Conservation (phyloP, 192 early-diverging fungal species). For the Rhizophagus sp. region DNA sequence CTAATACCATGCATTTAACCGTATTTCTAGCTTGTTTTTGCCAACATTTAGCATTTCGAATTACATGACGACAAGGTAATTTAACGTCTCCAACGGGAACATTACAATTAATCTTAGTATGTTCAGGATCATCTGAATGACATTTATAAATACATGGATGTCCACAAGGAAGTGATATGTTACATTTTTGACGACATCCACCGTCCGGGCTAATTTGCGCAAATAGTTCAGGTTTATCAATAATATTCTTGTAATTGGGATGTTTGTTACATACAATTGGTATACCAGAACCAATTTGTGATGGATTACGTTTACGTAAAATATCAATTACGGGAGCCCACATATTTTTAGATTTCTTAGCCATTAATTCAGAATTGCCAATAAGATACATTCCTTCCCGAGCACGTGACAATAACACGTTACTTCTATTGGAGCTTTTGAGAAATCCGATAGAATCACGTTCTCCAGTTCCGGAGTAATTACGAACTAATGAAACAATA, state of each 20-base stretch:
- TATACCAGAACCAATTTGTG: slow-evolving; percentile 40
- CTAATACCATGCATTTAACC: slow-evolving; percentile 30
- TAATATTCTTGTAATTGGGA: slow-evolving; percentile 35
- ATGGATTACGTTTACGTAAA: slow-evolving; percentile 28
- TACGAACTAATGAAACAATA: slow-evolving; percentile 47
- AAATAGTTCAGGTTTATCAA: slow-evolving; percentile 33
- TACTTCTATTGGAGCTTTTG: slow-evolving; percentile 55
- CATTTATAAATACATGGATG: slow-evolving; percentile 48
- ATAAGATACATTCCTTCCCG: slow-evolving; percentile 61
- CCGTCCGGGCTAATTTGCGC: slow-evolving; percentile 48
- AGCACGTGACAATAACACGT: slow-evolving; percentile 59
- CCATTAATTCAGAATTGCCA: slow-evolving; percentile 48
- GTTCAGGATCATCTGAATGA: slow-evolving; percentile 34
- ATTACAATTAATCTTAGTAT: slow-evolving; percentile 32
- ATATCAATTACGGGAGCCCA: slow-evolving; percentile 48
- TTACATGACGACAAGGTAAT: background rate
- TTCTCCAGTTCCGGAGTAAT: slow-evolving; percentile 16
- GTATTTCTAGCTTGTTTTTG: background rate
- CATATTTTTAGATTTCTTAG: slow-evolving; percentile 17
- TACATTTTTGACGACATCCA: slow-evolving; percentile 52
- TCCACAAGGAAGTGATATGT: slow-evolving; percentile 48
- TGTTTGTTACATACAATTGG: slow-evolving; percentile 53
- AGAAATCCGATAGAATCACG: slow-evolving; percentile 52
- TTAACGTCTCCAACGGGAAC: background rate
- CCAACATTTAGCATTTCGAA: background rate